phyloP scores from a whole-genome alignment of 1,284 basidiomycete genomes.

The Ceraceosorus guamensis region DNA sequence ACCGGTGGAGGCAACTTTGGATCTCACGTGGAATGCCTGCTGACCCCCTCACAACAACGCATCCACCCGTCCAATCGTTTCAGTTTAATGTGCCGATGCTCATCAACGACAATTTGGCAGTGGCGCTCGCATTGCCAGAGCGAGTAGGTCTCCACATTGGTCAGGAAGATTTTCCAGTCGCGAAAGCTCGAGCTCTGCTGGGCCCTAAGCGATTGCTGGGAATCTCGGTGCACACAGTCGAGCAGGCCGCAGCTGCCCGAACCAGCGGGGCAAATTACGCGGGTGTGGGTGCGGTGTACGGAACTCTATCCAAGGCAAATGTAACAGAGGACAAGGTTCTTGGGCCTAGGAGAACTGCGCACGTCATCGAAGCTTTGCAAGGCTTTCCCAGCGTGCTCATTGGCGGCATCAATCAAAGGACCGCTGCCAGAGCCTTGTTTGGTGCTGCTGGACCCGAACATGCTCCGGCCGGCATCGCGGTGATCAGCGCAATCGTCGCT shows the following conservation, averaged over 20 bases:
- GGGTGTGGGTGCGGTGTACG: conserved; percentile 62
- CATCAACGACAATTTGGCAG: conserved; percentile 59
- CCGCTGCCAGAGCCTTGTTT: conserved; percentile 32
- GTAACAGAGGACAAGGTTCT: conserved; percentile 40
- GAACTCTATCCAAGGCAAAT: conserved; percentile 47
- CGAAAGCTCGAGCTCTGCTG: conserved; percentile 57
- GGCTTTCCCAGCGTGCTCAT: conserved; percentile 40
- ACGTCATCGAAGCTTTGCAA: conserved; percentile 22
- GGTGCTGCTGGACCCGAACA: conserved; percentile 23
- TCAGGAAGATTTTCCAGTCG: conserved; percentile 76
- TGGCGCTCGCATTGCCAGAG: conserved; percentile 38
- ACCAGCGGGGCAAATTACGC: conserved; percentile 68
- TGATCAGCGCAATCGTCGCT: conserved; percentile 80
- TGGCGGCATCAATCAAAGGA: conserved; percentile 40
- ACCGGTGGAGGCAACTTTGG: background rate
- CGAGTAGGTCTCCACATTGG: conserved; percentile 82
- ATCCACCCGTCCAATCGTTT: background rate
- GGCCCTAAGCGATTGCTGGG: conserved; percentile 70
- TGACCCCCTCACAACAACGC: background rate
- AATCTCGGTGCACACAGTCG: conserved; percentile 63
- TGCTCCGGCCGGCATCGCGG: conserved; percentile 62
- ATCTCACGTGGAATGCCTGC: background rate
- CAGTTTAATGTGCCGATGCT: conserved; percentile 73
- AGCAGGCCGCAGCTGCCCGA: conserved; percentile 25
- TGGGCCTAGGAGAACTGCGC: conserved; percentile 21